phyloP scores from a whole-genome alignment of 2,329 filamentous ascomycete species.

The Davidsoniella neocaledoniae region DNA sequence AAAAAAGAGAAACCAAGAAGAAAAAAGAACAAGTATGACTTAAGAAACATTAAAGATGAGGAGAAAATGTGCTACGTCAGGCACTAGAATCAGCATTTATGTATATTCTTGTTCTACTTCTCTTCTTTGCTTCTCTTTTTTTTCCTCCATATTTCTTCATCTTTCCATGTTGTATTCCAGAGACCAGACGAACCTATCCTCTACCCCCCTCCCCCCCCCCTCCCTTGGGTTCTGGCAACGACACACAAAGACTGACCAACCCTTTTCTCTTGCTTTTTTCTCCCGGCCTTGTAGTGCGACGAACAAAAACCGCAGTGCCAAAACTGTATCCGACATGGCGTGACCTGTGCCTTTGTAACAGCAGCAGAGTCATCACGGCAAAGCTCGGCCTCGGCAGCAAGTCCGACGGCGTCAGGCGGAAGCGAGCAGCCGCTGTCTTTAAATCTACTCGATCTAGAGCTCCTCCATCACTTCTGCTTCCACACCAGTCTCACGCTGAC shows the following conservation, averaged over 20 bases:
- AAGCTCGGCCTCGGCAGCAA: slow-evolving; percentile 6
- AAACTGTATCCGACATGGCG: slow-evolving; percentile 17
- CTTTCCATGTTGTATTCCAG: neutral
- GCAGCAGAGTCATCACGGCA: slow-evolving; percentile 10
- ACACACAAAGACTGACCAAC: neutral
- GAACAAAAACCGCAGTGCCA: slow-evolving; percentile 16
- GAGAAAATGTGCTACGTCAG: no score
- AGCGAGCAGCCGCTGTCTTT: slow-evolving; percentile 14
- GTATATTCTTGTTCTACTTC: neutral
- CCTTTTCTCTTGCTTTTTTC: no score
- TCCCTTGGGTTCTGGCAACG: neutral
- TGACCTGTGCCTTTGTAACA: slow-evolving; percentile 16
- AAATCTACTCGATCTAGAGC: slow-evolving; percentile 29
- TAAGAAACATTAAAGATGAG: no score
- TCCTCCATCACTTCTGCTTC: slow-evolving; percentile 34
- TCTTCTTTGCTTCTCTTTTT: neutral
- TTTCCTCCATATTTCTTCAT: neutral
- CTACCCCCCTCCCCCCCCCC: no score
- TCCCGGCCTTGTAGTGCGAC: slow-evolving; percentile 14
- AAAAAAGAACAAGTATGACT: no score
- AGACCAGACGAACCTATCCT: no score
- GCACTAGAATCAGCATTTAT: neutral
- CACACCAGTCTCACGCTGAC: slow-evolving; percentile 30
- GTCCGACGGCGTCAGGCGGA: slow-evolving; percentile 3
- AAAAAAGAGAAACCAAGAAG: no score